Conservation (phyloP, 192 early-diverging fungal species). For the Allomyces arbusculus region DNA sequence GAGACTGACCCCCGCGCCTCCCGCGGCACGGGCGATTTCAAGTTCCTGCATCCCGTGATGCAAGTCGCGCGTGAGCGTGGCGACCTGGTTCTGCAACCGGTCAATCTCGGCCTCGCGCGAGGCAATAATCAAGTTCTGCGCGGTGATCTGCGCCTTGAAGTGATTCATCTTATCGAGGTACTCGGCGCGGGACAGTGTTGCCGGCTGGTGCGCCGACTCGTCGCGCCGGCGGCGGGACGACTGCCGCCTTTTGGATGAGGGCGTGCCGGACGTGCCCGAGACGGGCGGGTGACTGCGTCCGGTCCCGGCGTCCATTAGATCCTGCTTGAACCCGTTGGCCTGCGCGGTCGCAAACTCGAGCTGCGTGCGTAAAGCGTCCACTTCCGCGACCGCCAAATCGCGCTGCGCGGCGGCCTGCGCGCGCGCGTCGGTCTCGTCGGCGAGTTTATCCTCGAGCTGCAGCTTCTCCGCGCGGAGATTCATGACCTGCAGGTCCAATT, state of each 20-base stretch:
- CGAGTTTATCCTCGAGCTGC: not conserved
- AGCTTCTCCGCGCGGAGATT: not conserved
- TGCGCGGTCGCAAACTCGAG: not conserved
- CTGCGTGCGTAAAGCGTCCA: not conserved
- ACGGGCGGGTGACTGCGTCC: too few relatives aligned
- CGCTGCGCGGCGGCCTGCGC: not conserved
- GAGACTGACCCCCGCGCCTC: not conserved
- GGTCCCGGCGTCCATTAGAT: too few relatives aligned
- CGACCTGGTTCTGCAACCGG: not conserved
- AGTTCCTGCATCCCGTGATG: not conserved
- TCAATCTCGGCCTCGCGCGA: not conserved
- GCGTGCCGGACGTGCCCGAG: too few relatives aligned
- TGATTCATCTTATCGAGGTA: not conserved
- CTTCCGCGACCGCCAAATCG: not conserved
- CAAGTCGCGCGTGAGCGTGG: not conserved
- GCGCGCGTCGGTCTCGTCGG: not conserved
- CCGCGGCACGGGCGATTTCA: not conserved
- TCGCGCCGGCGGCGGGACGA: too few relatives aligned
- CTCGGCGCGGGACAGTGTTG: too few relatives aligned
- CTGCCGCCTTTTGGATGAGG: too few relatives aligned
- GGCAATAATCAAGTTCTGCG: not conserved
- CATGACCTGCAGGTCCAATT: not conserved
- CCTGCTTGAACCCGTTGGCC: not conserved
- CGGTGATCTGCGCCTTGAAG: not conserved
- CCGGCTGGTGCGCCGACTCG: too few relatives aligned